These are phyloP conservation scores for Penicillium sp. DNA, from an alignment of 2,329 filamentous ascomycete species.

Conservation along the genomic window DNA sequence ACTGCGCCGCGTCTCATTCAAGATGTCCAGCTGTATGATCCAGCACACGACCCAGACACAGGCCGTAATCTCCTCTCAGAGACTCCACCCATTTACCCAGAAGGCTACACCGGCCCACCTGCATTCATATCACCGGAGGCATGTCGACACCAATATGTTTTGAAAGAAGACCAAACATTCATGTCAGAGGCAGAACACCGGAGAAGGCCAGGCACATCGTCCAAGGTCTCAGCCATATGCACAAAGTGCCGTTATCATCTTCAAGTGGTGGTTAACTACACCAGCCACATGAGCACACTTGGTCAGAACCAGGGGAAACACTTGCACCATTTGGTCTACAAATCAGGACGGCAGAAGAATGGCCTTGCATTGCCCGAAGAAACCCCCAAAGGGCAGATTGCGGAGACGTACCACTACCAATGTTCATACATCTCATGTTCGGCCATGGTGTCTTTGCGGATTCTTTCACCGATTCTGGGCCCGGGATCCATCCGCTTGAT, in stretches of 20 bases:
- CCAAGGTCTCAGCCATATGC: conserved; percentile 62
- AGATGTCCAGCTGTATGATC: conserved; percentile 49
- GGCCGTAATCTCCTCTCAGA: conserved; percentile 60
- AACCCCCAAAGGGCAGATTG: conserved; percentile 34
- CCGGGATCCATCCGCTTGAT: conserved; percentile 52
- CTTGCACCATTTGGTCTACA: conserved; percentile 62
- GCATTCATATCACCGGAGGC: conserved; percentile 43
- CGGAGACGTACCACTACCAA: conserved; percentile 53
- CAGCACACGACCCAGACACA: conserved; percentile 42
- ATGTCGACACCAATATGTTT: conserved; percentile 61
- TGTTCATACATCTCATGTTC: conserved; percentile 62
- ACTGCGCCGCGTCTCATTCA: conserved; percentile 51
- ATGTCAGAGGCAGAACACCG: conserved; percentile 44
- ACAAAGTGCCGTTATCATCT: conserved; percentile 62
- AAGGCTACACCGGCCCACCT: conserved; percentile 36
- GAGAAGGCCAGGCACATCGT: conserved; percentile 47
- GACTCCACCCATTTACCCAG: conserved; percentile 53
- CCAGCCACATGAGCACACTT: conserved; percentile 40
- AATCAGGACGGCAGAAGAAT: conserved; percentile 35
- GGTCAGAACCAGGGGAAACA: conserved; percentile 53
- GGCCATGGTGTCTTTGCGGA: conserved; percentile 52
- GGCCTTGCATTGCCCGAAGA: conserved; percentile 21
- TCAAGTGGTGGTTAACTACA: conserved; percentile 57
- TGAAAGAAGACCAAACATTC: conserved; percentile 57
- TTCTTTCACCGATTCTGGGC: conserved; percentile 54